Evolutionary conservation across 1,139 yeast genomes (phyloP), one percentile per base, ranked within the genome.

Genomic region (Hyphopichia pseudoburtonii): DNA sequence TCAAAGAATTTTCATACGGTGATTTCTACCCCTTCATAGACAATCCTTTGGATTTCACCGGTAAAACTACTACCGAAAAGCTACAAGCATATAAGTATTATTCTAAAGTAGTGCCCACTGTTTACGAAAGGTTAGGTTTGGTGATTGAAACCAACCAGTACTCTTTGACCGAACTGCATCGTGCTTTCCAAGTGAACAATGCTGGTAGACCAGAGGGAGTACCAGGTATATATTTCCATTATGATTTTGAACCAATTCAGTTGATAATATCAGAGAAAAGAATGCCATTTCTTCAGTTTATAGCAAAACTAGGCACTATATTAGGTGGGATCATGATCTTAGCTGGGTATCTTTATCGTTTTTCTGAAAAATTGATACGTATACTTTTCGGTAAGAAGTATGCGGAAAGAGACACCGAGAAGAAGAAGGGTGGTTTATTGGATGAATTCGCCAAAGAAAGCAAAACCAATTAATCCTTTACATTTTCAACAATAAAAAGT

Each of bases 1-100:
- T 92, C 41, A 80, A 79, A 44, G 97, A 92, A 59, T 78, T 89
- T 46, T 89, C 97, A 8, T 92, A 82, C 62, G 98, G 99, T 16
- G 87, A 80, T 25, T 89, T 85, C 60, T 89, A 80, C 54, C 97
- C 98, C 2, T 84, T 78, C 50, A 73, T 90, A 44, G 74, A 84
- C 48, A 92, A 92, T 54, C 95, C 97, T 5, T 71, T 94, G 47
- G 98, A 92, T 56, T 75, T 73, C 39, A 80, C 89, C 0, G 86
- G 80, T 1, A 78, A 80, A 50, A 56, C 64, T 18, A 76, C 88
- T 2, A 56, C 59, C 2, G 71, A 71, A 3, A 57, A 64, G 14
- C 53, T 64, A 27, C 78, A 66, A 42, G 63, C 67, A 2, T 83
- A 71, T 58, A 78, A 77, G 39, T 92, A 92, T 57, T 79, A 73